Evolutionary conservation across 225 moss, liverwort and hornwort species (phyloP).

Genomic region (Thuidium tamariscinum): DNA sequence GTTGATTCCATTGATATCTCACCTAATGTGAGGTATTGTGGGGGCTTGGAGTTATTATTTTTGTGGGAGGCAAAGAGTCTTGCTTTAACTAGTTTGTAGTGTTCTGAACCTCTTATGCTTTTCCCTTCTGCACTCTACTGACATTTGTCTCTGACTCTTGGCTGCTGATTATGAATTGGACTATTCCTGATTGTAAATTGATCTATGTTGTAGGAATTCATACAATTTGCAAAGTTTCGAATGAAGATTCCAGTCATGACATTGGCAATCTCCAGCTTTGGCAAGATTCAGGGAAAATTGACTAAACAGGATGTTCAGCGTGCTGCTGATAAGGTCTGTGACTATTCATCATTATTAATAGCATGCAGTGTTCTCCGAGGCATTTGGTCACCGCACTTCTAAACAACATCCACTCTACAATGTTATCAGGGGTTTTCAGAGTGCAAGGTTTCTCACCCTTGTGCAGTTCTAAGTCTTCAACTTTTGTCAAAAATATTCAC

Average conservation of each 20-base stretch:
- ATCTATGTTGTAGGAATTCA: conserved; percentile 46
- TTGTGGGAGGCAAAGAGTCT: background rate
- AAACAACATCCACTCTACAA: background rate
- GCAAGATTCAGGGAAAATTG: conserved; percentile 42
- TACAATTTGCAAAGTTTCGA: conserved; percentile 54
- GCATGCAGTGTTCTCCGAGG: background rate
- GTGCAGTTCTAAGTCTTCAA: background rate
- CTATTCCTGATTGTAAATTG: background rate
- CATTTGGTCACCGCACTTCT: background rate
- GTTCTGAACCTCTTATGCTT: background rate
- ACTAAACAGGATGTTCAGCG: conserved; percentile 64
- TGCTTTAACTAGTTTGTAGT: background rate
- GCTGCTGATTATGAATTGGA: no score
- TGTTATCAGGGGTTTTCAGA: background rate
- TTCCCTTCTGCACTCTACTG: background rate
- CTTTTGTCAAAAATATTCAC: background rate
- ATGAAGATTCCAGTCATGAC: conserved; percentile 58
- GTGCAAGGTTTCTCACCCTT: background rate
- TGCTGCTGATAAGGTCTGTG: conserved; percentile 62
- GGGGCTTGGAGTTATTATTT: background rate
- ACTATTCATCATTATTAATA: background rate
- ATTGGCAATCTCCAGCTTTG: conserved; percentile 62
- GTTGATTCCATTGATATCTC: background rate
- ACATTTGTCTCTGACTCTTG: background rate
- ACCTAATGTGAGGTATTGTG: background rate